Base-by-base conservation (phyloP, 2,329 filamentous ascomycete genomes). In the Cercospora zeae-maydis region DNA sequence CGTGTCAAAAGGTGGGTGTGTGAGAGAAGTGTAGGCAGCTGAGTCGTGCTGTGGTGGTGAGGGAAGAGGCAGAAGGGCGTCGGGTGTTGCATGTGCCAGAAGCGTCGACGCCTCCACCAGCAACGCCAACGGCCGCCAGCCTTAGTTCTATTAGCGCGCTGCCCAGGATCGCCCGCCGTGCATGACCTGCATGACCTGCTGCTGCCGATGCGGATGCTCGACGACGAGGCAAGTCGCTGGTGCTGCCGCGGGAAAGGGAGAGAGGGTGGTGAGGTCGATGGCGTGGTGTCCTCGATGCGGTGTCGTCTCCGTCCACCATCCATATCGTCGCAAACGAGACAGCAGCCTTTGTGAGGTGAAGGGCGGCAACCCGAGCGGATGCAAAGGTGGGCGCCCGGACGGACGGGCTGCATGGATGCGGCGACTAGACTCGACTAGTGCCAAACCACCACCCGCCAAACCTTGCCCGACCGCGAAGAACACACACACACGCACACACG, bases 391-490 rank as follows among this genome's bases (percentile, higher is more conserved):
- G n/a, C n/a, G n/a, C n/a, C n/a, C n/a, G n/a, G n/a, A n/a, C n/a
- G n/a, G n/a, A n/a, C n/a, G n/a, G 24, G 14, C 30, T 52, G 47
- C 47, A 52, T 31, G 47, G 24, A 24, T 30, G 47, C 47, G 47
- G 19, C 47, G 30, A 52, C 47, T 52, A 31, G 47, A 24, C 47
- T 52, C 47, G 47, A 52, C 47, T 52, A 52, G 47, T 33, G 24
- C 47, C 47, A 45, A 52, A 52, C 47, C 24, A 33, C 47, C 24
- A 52, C 31, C 47, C 47, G 47, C 47, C 47, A 52, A 52, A 52
- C 47, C 47, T 52, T 52, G 47, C 47, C 39, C 19, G 24, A 27
- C 24, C 24, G 24, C 24, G 24, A 3, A 27, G 24, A 27, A 27
- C 24, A 27, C 24, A 3, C 47, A 52, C 47, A 52, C 47, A n/a